These are phyloP conservation scores for Claviceps sorghi DNA, from an alignment of 2,329 filamentous ascomycete genomes.

Conservation along the genomic window DNA sequence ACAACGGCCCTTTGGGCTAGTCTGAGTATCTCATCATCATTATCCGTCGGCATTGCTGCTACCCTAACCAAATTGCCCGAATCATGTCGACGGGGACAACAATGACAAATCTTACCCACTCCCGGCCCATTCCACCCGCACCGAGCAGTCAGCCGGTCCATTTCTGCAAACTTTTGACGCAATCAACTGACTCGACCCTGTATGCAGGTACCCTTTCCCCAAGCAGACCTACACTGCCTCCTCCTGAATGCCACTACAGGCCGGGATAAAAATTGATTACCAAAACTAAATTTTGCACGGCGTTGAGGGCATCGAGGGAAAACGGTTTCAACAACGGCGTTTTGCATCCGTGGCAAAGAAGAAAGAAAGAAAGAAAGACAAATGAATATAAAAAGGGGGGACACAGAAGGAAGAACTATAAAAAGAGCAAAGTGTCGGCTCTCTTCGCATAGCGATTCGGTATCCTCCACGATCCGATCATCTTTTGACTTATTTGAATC, in stretches of 20 bases:
- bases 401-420: not conserved
- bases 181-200: constrained; percentile 4
- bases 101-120: not conserved
- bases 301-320: constrained; percentile 27
- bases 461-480: constrained; percentile 27
- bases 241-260: constrained; percentile 16
- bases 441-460: constrained; percentile 21
- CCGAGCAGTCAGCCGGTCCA: not conserved
- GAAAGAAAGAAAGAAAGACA: not conserved
- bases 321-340: constrained; percentile 43
- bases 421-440: constrained; percentile 12
- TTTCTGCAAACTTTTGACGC: constrained; percentile 1
- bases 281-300: constrained; percentile 18
- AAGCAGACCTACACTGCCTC: constrained; percentile 58
- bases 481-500: constrained; percentile 1
- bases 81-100: not conserved
- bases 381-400: constrained; percentile 8
- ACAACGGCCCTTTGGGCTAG: not conserved
- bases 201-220: constrained; percentile 58
- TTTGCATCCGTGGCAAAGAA: constrained; percentile 20
- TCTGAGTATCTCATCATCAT: not conserved
- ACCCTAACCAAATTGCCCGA: not conserved
- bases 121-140: not conserved
- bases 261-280: constrained; percentile 2
- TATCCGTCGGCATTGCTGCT: not conserved